Base-by-base conservation (phyloP, 495 filamentous ascomycete species). In the Melanomma pulvis-pyrius region DNA sequence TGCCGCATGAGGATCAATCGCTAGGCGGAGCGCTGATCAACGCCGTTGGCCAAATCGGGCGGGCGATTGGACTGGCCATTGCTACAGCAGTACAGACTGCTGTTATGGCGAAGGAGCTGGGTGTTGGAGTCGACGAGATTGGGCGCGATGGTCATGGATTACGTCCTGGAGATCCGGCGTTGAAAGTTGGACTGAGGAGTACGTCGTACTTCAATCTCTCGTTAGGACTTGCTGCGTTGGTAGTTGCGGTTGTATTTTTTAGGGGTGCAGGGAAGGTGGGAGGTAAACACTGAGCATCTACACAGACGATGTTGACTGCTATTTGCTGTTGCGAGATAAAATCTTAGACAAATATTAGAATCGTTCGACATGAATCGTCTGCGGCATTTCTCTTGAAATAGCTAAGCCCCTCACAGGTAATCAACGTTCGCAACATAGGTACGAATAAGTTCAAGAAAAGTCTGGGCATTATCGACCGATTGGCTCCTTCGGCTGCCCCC, bases 21-120 rank as follows among this genome's bases (percentile, higher is more conserved):
- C 60, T 88, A 1, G 84, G 84, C 2, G 86, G 85, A 0, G 86
- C 83, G 0, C 76, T 87, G 12, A 81, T 88, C 63, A 88, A 87
- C 58, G 79, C 86, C 0, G 82, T 84, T 55, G 84, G 81, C 0
- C 83, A 86, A 57, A 64, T 87, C 3, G 86, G 86, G 0, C 71
- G 86, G 34, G 79, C 85, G 0, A 76, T 88, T 30, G 82, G 83
- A 0, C 73, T 88, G 28, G 86, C 86, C 0, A 78, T 88, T 49
- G 82, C 78, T 0, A 84, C 84, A 9, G 84, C 83, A 0, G 75
- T 85, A 6, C 82, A 88, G 70, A 82, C 81, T 12, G 80, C 81
- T 0, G 81, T 86, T 1, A 83, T 71, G 12, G 71, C 66, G 39
- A 46, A 48, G 24, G 41, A 63, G 48, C 56, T 82, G 74, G 80